Base-by-base conservation (phyloP, 371 early-diverging fungal genomes). In the Umbelopsis sp. region DNA sequence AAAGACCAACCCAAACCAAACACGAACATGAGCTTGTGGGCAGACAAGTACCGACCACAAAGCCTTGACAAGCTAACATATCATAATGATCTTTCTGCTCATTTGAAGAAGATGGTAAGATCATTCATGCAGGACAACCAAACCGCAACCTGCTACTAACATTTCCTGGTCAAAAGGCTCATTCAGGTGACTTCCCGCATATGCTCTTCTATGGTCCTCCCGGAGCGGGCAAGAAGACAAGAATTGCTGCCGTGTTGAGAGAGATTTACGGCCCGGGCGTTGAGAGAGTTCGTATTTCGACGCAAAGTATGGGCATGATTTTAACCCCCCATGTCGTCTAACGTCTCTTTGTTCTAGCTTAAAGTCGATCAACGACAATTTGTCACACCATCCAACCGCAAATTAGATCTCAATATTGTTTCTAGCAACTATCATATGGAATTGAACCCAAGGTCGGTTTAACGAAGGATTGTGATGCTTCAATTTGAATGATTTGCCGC, bases 141-240 rank as follows among this genome's bases (percentile, higher is more conserved):
- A 7, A 38, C 24, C 57, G 32, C 44, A n/a, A 8, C 38, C 18
- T 38, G 22, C 16, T 20, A 16, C 29, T 11, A 32, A 16, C 62
- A 46, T 24, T 22, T 20, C 41, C 8, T 32, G 10, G 65, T 22
- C 12, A 11, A 50, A 44, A 95, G 96, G 91, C 94, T 11, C 63
- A 80, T 12, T 86, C 90, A 4, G 90, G 86, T 10, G 96, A 97
- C 74, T 87, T 99, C 66, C 99, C 99, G 38, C 99, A 99, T 72
- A 74, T 99, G 73, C 86, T 99, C 4, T 88, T 99, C 44, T 96
- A 96, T 84, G 99, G 99, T 1, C 96, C 95, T 12, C 84, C 94
- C 5, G 99, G 99, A 24, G 92, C 94, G 3, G 99, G 99, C 12
- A 99, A 99, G 84, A 97, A 96, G 77, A 99, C 99, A 24, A 87